Evolutionary conservation across 148 eudicot species (phyloP), one percentile per base, ranked within the genome.

Genomic region (Nyssa sinensis): DNA sequence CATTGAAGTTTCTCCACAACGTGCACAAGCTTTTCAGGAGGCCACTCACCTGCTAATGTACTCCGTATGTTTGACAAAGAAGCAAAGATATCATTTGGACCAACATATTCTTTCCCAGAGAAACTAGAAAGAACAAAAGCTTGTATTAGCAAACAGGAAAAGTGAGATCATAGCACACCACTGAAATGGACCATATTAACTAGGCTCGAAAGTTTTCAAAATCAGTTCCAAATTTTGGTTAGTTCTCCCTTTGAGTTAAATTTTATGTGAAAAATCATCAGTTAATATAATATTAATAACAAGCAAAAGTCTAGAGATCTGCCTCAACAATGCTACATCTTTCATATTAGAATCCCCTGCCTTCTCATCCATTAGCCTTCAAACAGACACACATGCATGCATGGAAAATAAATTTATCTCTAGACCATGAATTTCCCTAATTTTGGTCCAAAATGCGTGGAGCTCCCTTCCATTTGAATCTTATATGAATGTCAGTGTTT

Each of bases 1-100:
- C 98, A 94, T 63, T 90, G 96, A 63, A 94, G 81, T 72, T 92
- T 94, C 85, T 94, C 97, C 34, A 92, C 98, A 39, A 94, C 90
- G 47, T 94, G 98, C 41, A 94, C 90, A 21, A 94, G 92, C 86
- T 87, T 89, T 77, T 92, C 93, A 7, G 93, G 88, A 59, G 98
- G 96, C 97, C 96, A 92, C 33, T 87, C 86, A 8, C 97, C 98
- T 0, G 87, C 91, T 80, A 94, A 80, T 70, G 94, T 94, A 66
- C 75, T 82, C 76, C 96, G 90, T 33, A 92, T 86, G 63, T 84
- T 85, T 13, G 90, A 87, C 78, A 90, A 78, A 5, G 60, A 64
- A 41, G 82, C 21, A 71, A 88, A 90, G 61, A 90, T 85, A 44
- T 87, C 85, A 35, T 79, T 71, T 58, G 83, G 76, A n/a, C 98